A percentile compares a stretch with the other conserved stretches of the same genome.
Conservation (phyloP, 306 rosid genomes). For the Hippophae gyantsensis region DNA sequence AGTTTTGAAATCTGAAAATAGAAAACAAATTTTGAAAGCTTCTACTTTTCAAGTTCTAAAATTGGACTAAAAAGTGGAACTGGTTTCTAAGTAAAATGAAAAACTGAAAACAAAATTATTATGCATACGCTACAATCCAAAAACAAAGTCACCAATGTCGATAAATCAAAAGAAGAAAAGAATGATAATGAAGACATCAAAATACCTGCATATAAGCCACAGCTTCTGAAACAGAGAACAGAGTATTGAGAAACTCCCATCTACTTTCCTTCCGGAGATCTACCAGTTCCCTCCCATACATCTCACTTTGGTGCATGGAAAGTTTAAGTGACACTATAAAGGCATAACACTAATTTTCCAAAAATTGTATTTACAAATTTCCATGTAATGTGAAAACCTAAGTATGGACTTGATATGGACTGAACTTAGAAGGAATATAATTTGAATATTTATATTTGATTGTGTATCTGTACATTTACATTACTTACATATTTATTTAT, state of each 20-base stretch:
- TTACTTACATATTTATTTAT: too few relatives aligned
- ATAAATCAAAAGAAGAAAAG: background rate
- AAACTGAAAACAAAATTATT: background rate
- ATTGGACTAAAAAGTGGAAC: too few relatives aligned
- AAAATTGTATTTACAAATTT: background rate
- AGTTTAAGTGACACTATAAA: slow-evolving; percentile 35
- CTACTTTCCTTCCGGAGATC: slow-evolving; percentile 79
- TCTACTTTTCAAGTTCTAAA: too few relatives aligned
- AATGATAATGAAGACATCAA: background rate
- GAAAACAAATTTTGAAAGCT: too few relatives aligned
- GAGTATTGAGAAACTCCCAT: slow-evolving; percentile 94
- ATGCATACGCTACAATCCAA: too few relatives aligned
- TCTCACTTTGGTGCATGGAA: slow-evolving; percentile 73
- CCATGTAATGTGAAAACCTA: too few relatives aligned
- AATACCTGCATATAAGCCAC: slow-evolving; percentile 98
- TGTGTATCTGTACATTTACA: too few relatives aligned
- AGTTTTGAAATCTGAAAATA: too few relatives aligned
- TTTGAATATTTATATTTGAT: too few relatives aligned
- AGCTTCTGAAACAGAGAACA: slow-evolving; percentile 96
- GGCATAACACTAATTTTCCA: slow-evolving; percentile 20
- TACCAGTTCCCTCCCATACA: slow-evolving; percentile 94
- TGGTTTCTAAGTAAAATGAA: too few relatives aligned
- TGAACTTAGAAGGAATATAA: too few relatives aligned
- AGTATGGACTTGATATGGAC: too few relatives aligned
- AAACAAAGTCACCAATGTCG: background rate